Evolutionary conservation across 352 stramenopile species (phyloP), one percentile per base, ranked within the genome.

Genomic region (Phytophthora macrochlamydospora): DNA sequence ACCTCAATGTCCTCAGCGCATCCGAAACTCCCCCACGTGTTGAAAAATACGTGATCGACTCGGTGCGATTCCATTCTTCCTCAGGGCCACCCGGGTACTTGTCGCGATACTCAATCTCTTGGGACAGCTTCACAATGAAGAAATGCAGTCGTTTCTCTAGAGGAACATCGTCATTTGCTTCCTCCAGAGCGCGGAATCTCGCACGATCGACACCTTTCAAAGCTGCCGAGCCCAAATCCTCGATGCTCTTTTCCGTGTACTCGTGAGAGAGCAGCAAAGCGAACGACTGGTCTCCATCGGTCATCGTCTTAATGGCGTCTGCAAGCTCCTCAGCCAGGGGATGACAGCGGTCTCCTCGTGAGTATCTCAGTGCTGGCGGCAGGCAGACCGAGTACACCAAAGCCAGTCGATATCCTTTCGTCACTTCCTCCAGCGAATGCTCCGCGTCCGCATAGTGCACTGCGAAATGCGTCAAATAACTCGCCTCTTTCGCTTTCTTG

Each of bases 211-310:
- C 44, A 12, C 65, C 58, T 50, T 72, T 68, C 30, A 72, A 38
- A 9, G 53, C 59, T 2, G 40, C 53, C 8, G 56, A 56, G 1
- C 53, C 65, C 29, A 68, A 40, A 12, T 56, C 42, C 14, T 24
- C 38, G n/a, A 72, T 62, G 35, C 58, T 64, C 11, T 60, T 56
- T 38, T 65, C 65, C 18, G 65, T 68, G 42, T 68, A 72, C 43
- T 72, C 28, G 29, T 72, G 65, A 1, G 32, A 48, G 18, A 72
- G 42, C 18, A 72, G 18, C 30, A 72, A 38, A 4, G 59, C 55
- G 44, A 65, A 67, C 1, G 40, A 58, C 4, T 82, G 51, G 11
- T 82, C 80, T 40, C 78, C 75, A 29, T 62, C 71, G 42, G 75
- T 69, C 58, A 72, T 68, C 35, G 70, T 65, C 1, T 45, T 53